Evolutionary conservation across 208 protist genomes (phyloP).

Genomic region (Naegleria lovaniensis): DNA sequence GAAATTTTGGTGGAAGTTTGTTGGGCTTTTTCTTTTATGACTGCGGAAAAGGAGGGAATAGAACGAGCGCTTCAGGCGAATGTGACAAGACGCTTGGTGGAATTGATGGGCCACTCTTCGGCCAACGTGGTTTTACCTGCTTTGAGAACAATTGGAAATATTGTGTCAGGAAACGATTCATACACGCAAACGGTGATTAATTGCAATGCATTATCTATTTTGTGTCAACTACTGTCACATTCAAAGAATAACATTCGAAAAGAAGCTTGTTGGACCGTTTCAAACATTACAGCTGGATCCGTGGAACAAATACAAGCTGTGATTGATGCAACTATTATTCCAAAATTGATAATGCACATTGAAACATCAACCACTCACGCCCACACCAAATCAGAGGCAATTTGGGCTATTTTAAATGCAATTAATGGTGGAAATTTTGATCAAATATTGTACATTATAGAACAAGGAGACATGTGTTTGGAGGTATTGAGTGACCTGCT

Average conservation of each 20-base stretch:
- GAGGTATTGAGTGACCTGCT: no score
- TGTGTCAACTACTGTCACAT: slow-evolving; percentile 69
- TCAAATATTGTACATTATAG: slow-evolving; percentile 78
- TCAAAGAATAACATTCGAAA: slow-evolving; percentile 83
- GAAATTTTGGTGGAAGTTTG: slow-evolving; percentile 89
- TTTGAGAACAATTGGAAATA: slow-evolving; percentile 93
- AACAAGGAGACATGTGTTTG: no score
- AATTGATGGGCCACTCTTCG: slow-evolving; percentile 70
- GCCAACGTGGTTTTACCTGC: slow-evolving; percentile 79
- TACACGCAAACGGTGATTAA: slow-evolving; percentile 94
- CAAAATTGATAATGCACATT: slow-evolving; percentile 76
- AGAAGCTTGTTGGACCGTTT: slow-evolving; percentile 97
- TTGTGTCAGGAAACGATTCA: slow-evolving; percentile 91
- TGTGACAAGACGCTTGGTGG: slow-evolving; percentile 73
- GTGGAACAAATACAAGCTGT: slow-evolving; percentile 79
- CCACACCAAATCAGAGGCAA: slow-evolving; percentile 93
- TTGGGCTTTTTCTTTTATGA: slow-evolving; percentile 96
- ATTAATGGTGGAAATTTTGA: slow-evolving; percentile 73
- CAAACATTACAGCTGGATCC: slow-evolving; percentile 96
- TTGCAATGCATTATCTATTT: slow-evolving; percentile 59
- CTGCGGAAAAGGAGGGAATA: slow-evolving; percentile 73
- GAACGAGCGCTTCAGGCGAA: slow-evolving; percentile 83
- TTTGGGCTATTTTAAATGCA: slow-evolving; percentile 95
- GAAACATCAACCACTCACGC: slow-evolving; percentile 52
- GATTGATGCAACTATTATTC: slow-evolving; percentile 77